These are phyloP conservation scores for Scheffersomyces lignosus DNA, from an alignment of 805 yeast species.

Conservation along the genomic window DNA sequence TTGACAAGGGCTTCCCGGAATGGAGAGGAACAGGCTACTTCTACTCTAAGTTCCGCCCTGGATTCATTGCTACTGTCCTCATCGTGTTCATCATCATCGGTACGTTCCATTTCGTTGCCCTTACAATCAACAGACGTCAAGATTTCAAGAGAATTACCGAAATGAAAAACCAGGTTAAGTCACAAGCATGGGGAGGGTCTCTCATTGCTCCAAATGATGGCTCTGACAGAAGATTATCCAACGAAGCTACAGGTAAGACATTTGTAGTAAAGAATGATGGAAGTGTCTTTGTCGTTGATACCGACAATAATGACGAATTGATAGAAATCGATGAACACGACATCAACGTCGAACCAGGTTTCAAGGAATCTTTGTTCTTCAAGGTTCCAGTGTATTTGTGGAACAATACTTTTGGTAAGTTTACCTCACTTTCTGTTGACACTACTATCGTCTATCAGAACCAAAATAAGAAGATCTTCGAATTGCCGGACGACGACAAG, in stretches of 20 bases:
- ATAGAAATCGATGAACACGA: conserved; percentile 48
- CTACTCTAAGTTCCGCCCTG: conserved; percentile 70
- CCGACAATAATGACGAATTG: conserved; percentile 34
- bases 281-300: conserved; percentile 51
- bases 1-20: conserved; percentile 80
- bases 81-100: conserved; percentile 54
- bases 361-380: conserved; percentile 49
- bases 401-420: conserved; percentile 45
- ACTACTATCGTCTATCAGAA: conserved; percentile 17
- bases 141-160: conserved; percentile 56
- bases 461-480: conserved; percentile 10
- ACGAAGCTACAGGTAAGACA: conserved; percentile 46
- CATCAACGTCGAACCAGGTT: conserved; percentile 44
- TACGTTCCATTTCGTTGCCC: conserved; percentile 56
- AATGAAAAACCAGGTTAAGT: conserved; percentile 52
- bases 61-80: conserved; percentile 48
- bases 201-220: conserved; percentile 51
- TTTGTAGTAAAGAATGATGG: conserved; percentile 61
- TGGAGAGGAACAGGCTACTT: conserved; percentile 70
- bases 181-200: conserved; percentile 57
- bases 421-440: conserved; percentile 17
- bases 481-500: conserved; percentile 10
- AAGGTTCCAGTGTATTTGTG: conserved; percentile 44
- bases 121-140: conserved; percentile 54
- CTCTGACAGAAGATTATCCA: conserved; percentile 42